These are phyloP conservation scores for Diaporthe citrichinensis DNA, from an alignment of 2,329 filamentous ascomycete species.

Conservation along the genomic window DNA sequence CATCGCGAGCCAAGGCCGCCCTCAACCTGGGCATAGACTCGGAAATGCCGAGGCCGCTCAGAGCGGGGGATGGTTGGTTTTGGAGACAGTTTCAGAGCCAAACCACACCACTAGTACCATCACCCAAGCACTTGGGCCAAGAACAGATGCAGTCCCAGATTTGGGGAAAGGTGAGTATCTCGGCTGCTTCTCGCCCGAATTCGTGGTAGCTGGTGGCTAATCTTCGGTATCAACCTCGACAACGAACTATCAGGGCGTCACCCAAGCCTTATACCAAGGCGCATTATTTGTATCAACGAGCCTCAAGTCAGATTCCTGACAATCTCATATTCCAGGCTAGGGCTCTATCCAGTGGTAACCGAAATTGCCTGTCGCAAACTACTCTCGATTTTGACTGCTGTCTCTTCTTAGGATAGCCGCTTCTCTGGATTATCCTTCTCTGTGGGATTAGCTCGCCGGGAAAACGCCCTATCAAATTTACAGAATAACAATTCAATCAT, in stretches of 20 bases:
- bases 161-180: neutral
- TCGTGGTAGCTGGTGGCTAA: conserved; percentile 16
- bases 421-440: neutral
- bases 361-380: neutral
- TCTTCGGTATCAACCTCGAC: neutral
- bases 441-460: too few relatives aligned
- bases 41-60: conserved; percentile 3
- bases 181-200: conserved; percentile 2
- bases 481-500: neutral
- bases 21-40: neutral
- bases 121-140: conserved; percentile 17
- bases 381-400: neutral
- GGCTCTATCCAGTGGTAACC: neutral
- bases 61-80: neutral
- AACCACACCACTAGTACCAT: conserved; percentile 7
- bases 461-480: neutral
- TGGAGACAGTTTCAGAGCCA: conserved; percentile 25
- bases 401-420: neutral
- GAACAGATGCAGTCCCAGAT: neutral
- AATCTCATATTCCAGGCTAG: too few relatives aligned
- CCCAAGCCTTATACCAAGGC: neutral
- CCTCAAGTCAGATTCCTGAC: neutral
- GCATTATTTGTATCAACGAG: neutral
- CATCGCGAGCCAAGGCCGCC: conserved; percentile 17
- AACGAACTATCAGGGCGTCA: neutral